Percentiles rank a stretch among this genome's conserved stretches.
These are phyloP conservation scores for Pezicula radicicola DNA, from an alignment of 2,329 filamentous ascomycete genomes.

Conservation along the genomic window DNA sequence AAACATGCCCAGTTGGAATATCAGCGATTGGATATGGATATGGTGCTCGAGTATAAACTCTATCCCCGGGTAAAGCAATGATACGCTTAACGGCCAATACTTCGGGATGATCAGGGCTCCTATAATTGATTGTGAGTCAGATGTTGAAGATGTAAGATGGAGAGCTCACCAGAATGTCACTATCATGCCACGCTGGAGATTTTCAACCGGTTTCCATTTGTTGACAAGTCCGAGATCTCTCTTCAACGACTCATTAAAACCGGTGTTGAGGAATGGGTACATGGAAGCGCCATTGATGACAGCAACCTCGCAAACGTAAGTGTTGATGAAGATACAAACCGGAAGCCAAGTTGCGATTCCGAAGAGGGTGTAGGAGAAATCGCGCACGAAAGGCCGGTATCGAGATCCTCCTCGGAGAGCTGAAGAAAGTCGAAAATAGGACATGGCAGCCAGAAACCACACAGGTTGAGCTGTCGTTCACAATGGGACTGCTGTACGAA, in stretches of 20 bases:
- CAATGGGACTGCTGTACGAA: background rate
- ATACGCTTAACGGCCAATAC: constrained; percentile 76
- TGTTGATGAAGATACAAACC: constrained; percentile 57
- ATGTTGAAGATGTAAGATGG: background rate
- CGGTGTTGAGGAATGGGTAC: constrained; percentile 73
- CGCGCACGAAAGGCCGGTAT: constrained; percentile 17
- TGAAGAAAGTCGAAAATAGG: constrained; percentile 16
- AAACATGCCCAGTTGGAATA: constrained; percentile 82
- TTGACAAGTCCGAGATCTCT: constrained; percentile 56
- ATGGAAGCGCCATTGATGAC: constrained; percentile 64
- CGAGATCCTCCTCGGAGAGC: constrained; percentile 7
- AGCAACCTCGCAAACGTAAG: constrained; percentile 56
- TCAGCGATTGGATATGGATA: constrained; percentile 54
- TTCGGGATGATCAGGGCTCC: constrained; percentile 69
- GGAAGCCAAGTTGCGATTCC: constrained; percentile 60
- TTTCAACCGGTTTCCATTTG: constrained; percentile 55
- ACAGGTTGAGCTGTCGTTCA: too few species aligned
- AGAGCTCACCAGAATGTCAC: constrained; percentile 62
- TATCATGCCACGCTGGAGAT: constrained; percentile 68
- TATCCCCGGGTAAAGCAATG: constrained; percentile 76
- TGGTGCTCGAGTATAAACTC: constrained; percentile 62
- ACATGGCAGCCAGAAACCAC: constrained; percentile 12
- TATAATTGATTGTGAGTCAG: constrained; percentile 28
- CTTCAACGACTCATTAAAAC: constrained; percentile 52
- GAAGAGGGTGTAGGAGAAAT: constrained; percentile 43